phyloP scores from a whole-genome alignment of 2,329 filamentous ascomycete genomes.

The Blumeriella jaapii region DNA sequence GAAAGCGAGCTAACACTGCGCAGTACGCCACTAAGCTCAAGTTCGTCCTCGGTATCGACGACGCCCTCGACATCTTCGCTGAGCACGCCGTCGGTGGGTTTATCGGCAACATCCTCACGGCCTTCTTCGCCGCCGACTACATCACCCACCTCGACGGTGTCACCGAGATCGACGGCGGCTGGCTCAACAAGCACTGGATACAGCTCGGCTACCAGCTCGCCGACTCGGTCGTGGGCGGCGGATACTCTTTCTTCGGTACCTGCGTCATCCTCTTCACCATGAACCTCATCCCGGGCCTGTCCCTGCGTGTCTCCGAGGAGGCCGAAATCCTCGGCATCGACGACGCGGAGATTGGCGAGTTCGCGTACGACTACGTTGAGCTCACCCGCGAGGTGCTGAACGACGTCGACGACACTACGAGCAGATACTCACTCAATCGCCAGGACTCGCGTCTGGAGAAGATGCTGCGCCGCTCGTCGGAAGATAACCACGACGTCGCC shows the following conservation, averaged over 20 bases:
- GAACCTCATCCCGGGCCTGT: constrained; percentile 66
- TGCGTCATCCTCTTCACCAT: constrained; percentile 71
- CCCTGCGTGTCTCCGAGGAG: constrained; percentile 62
- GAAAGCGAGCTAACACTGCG: constrained; percentile 3
- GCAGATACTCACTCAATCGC: constrained; percentile 6
- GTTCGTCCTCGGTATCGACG: constrained; percentile 69
- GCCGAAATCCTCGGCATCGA: constrained; percentile 79
- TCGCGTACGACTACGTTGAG: constrained; percentile 88
- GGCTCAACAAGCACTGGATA: constrained; percentile 74
- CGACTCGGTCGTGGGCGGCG: constrained; percentile 63
- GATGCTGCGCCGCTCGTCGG: neutral
- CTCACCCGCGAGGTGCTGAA: constrained; percentile 53
- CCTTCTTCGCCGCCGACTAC: constrained; percentile 74
- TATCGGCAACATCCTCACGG: constrained; percentile 69
- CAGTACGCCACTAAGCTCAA: constrained; percentile 79
- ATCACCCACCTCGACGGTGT: constrained; percentile 70
- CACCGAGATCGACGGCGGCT: constrained; percentile 59
- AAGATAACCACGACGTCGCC: neutral
- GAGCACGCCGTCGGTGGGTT: constrained; percentile 70
- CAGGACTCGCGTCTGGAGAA: constrained; percentile 1
- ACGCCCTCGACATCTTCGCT: constrained; percentile 81
- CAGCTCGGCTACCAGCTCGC: constrained; percentile 77
- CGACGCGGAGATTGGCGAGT: constrained; percentile 84
- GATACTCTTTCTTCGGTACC: constrained; percentile 69
- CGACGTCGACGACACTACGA: constrained; percentile 13